Base-by-base conservation (phyloP, 306 rosid species). In the Rosa multiflora region DNA sequence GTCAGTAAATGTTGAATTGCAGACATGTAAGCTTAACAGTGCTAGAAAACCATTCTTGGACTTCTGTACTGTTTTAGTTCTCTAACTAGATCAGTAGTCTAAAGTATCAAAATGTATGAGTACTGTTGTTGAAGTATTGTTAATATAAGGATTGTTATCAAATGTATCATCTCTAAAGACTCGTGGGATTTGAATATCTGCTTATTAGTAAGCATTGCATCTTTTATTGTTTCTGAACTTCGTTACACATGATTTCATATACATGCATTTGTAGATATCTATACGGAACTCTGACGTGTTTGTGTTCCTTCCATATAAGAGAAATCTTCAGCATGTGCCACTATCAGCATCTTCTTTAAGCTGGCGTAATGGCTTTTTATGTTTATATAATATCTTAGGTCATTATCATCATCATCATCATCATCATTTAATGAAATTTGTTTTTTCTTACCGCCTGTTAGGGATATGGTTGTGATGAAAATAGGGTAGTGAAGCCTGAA, bases 101-200 rank as follows among this genome's bases (percentile, higher is more conserved):
- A 35, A 68, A 67, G 43, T 32, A 10, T 53, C 26, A 8, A 56
- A 42, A 44, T 72, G 74, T 51, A 78, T 78, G 80, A 52, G 46
- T 58, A 32, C 13, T 74, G 78, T 42, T 76, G 12, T 32, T 53
- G 58, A 18, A 43, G 61, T 55, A 64, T 20, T 82, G 29, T 64
- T 4, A 35, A 48, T 29, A 67, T 37, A 67, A 52, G 46, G 37
- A 49, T 26, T 69, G 39, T 20, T n/a, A 23, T 71, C 32, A 10
- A 14, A 15, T 61, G 61, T 66, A 26, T 21, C 67, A 13, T 43
- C 26, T 35, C 13, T 48, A 58, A 62, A 32, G 42, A 32, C 13
- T 64, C 13, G 2, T 76, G 79, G 35, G 46, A n/a, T 74, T 40
- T 37, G 21, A 55, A 23, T 53, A 12, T 37, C 23, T 53, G 67